Base-by-base conservation (phyloP, 2,329 filamentous ascomycete species). In the Venturia nashicola region DNA sequence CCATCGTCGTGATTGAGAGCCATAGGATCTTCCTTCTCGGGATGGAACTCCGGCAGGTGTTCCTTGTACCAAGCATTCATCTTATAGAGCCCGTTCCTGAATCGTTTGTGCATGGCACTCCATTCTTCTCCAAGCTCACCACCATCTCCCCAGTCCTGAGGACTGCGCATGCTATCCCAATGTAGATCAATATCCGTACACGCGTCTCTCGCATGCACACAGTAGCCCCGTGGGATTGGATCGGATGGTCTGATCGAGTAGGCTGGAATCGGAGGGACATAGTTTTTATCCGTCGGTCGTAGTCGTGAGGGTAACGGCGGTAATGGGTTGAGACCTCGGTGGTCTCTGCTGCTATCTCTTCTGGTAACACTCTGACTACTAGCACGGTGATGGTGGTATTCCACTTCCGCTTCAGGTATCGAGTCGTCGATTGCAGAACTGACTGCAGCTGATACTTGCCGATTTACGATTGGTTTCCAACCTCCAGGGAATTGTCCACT, bases 111-210 rank as follows among this genome's bases (percentile, higher is more conserved):
- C 94, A 99, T 97, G 3, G 86, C 81, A 39, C 90, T 89, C 94
- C 94, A 99, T 75, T 97, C 94, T 75, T 99, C 94, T 0, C 90
- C 91, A 69, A 90, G 89, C 54, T 87, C 83, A 46, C 93, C 94
- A 11, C 93, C 93, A 70, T 91, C 86, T 7, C 92, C 93, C 89
- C 94, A 97, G 67, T 86, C 80, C 54, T 90, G 81, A 0, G 89
- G 85, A 2, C 82, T 78, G 16, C 89, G 83, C 81, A 92, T 93
- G 65, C 92, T 97, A 71, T 99, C 92, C 93, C 94, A 99, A 69
- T 93, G 89, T 70, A 90, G 95, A 74, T 99, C 94, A n/a, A 97
- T 82, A 61, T 89, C 83, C 5, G 90, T 81, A 71, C 91, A 97
- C 14, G 88, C 85, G 72, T 97, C 91, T 66, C 91, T 85, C 9